Evolutionary conservation across 345 rosid genomes (phyloP).

Genomic region (Eucalyptus grandis): DNA sequence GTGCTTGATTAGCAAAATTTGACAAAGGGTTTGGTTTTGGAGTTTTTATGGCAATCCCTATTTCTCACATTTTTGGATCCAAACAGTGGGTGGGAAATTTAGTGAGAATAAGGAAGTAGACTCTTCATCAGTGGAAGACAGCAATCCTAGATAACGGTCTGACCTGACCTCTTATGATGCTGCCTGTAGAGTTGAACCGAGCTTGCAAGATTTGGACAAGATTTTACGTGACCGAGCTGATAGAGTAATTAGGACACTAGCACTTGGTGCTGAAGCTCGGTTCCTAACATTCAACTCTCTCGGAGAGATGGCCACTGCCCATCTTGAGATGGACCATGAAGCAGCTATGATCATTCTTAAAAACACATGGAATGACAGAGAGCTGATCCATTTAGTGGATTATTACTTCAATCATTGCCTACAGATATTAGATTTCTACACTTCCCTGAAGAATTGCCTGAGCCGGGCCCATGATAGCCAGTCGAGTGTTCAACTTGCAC

Average conservation of each 20-base stretch:
- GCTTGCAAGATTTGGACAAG: constrained; percentile 41
- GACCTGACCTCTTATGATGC: constrained; percentile 50
- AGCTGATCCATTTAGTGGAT: constrained; percentile 45
- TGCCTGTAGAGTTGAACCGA: constrained; percentile 61
- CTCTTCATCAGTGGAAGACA: neutral
- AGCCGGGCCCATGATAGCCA: constrained; percentile 56
- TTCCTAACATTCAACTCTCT: constrained; percentile 36
- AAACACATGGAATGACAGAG: constrained; percentile 57
- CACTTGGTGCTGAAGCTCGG: constrained; percentile 30
- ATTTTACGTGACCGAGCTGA: constrained; percentile 48
- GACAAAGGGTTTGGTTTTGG: neutral
- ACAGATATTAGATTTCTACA: constrained; percentile 57
- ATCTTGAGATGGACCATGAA: constrained; percentile 68
- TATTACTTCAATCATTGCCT: constrained; percentile 47
- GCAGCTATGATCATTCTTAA: constrained; percentile 47
- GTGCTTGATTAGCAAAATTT: neutral
- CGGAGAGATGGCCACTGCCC: constrained; percentile 16
- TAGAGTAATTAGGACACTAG: constrained; percentile 40
- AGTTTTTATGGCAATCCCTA: neutral
- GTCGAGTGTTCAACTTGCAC: constrained; percentile 41
- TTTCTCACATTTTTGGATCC: neutral
- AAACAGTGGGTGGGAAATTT: neutral
- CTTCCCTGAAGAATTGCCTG: constrained; percentile 50
- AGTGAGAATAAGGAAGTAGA: neutral
- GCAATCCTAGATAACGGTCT: constrained; percentile 6